Base-by-base conservation (phyloP, 305 asterid species). In the Nicotiana rustica region DNA sequence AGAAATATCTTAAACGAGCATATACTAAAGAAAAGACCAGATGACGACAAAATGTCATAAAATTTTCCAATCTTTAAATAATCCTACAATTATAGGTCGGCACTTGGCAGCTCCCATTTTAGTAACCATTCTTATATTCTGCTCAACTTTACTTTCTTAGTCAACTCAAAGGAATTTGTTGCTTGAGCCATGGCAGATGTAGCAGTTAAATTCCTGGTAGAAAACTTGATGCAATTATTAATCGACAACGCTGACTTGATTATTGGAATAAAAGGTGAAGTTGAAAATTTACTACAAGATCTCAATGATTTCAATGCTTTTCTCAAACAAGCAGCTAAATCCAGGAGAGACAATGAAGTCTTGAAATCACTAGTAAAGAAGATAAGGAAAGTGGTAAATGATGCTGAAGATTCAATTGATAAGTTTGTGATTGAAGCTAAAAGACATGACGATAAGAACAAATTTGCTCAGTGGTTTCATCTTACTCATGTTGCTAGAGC, bases 401-500 rank as follows among this genome's bases (percentile, higher is more conserved):
- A 89, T 14, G 97, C 96, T 19, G 97, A 93, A 52, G 97, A 93
- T 60, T 91, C 92, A 17, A 91, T 93, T 78, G 96, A 93, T 86
- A 73, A 86, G 5, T 92, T 89, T 62, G 92, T 92, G 10, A 29
- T 79, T 21, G 82, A 79, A 65, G 82, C 82, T 18, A 79, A 79
- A 4, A 38, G 35, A 2, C 82, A 79, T 29, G 71, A 65, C 2
- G 56, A 62, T 47, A 79, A 79, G 7, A 65, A 61, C 10, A 73
- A 73, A 73, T 21, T 59, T 57, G 25, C 7, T 38, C 79, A 73
- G 15, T 73, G 61, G 79, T 25, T 73, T 73, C 79, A 73, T 73
- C 38, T 73, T 6, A 73, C 79, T 19, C 82, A 79, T 61, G 71
- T 79, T 3, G 29, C 70, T 47, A 79, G 70, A 61, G 82, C 62